Conservation (phyloP, 169 alveolate genomes). For the Plasmodium vinckei region DNA sequence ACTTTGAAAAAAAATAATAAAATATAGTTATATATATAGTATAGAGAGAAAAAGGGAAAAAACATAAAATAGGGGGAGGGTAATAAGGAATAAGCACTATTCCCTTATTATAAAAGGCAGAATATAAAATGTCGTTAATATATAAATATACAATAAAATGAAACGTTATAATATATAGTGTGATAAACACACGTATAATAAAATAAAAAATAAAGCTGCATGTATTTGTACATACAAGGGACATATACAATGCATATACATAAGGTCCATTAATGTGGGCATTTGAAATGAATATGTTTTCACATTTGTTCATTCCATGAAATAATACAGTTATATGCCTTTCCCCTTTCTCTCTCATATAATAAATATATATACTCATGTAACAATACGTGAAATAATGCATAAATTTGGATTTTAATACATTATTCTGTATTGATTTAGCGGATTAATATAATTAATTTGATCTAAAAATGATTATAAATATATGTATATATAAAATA, state of each 20-base stretch:
- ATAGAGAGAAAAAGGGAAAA: slow-evolving; percentile 4
- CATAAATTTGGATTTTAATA: slow-evolving; percentile 12
- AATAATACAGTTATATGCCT: neutral
- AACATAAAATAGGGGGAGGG: neutral
- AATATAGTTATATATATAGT: neutral
- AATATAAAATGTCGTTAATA: slow-evolving; percentile 8
- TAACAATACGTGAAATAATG: slow-evolving; percentile 41
- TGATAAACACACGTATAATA: slow-evolving; percentile 24
- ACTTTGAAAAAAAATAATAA: slow-evolving; percentile 7
- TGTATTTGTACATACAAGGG: slow-evolving; percentile 37
- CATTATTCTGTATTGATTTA: neutral
- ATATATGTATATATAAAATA: slow-evolving; percentile 5
- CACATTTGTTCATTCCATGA: neutral
- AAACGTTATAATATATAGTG: slow-evolving; percentile 4
- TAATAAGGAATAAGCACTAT: slow-evolving; percentile 26
- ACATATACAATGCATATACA: slow-evolving; percentile 8
- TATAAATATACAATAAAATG: slow-evolving; percentile 5
- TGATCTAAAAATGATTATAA: slow-evolving; percentile 12
- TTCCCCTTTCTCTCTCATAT: neutral
- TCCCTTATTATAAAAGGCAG: slow-evolving; percentile 63
- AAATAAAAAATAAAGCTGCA: slow-evolving; percentile 33
- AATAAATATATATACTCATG: neutral
- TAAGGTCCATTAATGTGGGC: neutral
- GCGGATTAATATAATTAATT: slow-evolving; percentile 48
- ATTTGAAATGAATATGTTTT: neutral